Evolutionary conservation across 2,329 filamentous ascomycete genomes (phyloP).

Genomic region (Fusarium oligoseptatum): DNA sequence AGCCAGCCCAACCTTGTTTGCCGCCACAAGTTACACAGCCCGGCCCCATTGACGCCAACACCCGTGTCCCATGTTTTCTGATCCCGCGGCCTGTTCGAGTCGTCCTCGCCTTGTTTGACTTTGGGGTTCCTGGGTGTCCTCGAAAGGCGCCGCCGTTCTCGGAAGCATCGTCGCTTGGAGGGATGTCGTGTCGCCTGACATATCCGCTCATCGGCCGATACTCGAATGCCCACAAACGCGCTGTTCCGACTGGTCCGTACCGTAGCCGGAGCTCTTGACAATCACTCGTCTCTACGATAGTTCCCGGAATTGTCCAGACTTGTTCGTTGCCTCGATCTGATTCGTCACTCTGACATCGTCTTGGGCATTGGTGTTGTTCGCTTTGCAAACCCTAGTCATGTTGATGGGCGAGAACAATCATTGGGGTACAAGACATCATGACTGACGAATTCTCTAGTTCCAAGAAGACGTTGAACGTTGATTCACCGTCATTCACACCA

Average conservation of each 20-base stretch:
- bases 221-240: constrained; percentile 11
- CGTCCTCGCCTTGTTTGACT: background rate
- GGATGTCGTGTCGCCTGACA: constrained; percentile 19
- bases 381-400: background rate
- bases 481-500: constrained; percentile 95
- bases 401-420: background rate
- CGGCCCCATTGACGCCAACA: constrained; percentile 7
- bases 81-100: constrained; percentile 2
- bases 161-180: constrained; percentile 20
- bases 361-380: background rate
- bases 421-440: background rate
- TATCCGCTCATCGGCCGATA: constrained; percentile 26
- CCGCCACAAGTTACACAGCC: constrained; percentile 24
- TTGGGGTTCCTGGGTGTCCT: background rate
- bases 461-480: constrained; percentile 91
- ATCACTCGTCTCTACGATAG: background rate
- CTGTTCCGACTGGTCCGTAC: background rate
- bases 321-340: background rate
- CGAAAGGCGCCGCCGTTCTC: constrained; percentile 5
- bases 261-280: background rate
- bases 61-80: constrained; percentile 3
- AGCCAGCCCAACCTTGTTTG: constrained; percentile 14
- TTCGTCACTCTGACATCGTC: background rate
- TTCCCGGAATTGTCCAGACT: background rate
- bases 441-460: constrained; percentile 51